Evolutionary conservation across 495 filamentous ascomycete genomes (phyloP).

Genomic region (Aspergillus homomorphus): DNA sequence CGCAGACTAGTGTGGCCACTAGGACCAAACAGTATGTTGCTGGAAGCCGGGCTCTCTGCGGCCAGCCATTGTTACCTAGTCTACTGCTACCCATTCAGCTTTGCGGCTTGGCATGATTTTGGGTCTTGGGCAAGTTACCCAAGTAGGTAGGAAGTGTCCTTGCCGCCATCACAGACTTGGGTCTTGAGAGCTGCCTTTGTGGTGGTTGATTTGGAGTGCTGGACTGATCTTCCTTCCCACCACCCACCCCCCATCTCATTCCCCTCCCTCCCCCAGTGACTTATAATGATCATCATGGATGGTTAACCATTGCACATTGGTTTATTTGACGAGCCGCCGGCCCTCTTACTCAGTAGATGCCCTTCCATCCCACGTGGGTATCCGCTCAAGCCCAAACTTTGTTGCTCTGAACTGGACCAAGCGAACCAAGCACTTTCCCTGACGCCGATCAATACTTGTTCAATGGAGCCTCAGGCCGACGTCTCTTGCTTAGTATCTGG

Average conservation of each 20-base stretch:
- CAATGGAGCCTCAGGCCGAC: not conserved
- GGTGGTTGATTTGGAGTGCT: not conserved
- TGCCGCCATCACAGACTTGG: not conserved
- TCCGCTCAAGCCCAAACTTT: conserved; percentile 16
- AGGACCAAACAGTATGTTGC: conserved; percentile 3
- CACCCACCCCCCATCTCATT: not conserved
- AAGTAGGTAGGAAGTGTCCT: not conserved
- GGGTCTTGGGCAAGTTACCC: not conserved
- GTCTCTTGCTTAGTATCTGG: not conserved
- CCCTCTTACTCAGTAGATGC: not conserved
- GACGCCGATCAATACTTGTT: conserved; percentile 16
- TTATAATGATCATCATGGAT: not conserved
- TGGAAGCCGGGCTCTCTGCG: too few relatives aligned
- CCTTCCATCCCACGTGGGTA: conserved; percentile 19
- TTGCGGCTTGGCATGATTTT: not conserved
- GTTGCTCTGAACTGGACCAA: conserved; percentile 13
- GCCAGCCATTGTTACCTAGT: too few relatives aligned
- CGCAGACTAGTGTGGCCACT: conserved; percentile 6
- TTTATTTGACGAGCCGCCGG: not conserved
- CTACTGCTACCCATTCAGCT: not conserved
- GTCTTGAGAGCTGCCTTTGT: too few relatives aligned
- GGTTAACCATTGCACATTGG: not conserved
- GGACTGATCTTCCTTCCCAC: not conserved
- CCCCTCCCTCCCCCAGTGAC: not conserved
- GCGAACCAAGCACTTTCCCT: conserved; percentile 19